A percentile compares a stretch with the other conserved stretches of the same genome.
Evolutionary conservation across 2,329 filamentous ascomycete genomes (phyloP).

Genomic region (Fusarium buxicola): DNA sequence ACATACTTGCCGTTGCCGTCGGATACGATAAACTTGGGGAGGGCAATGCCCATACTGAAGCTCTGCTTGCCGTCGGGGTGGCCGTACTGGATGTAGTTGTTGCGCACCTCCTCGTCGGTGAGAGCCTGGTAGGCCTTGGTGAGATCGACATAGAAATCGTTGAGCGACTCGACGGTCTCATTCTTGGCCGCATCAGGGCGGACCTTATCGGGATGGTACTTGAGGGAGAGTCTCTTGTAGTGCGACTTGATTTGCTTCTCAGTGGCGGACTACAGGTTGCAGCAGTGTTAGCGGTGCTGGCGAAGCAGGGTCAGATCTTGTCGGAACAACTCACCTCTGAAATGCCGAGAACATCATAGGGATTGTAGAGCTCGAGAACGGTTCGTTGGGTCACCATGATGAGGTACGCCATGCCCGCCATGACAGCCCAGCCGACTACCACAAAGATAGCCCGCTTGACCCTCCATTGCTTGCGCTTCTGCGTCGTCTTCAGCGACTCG

Average conservation of each 20-base stretch:
- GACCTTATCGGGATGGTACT: conserved; percentile 93
- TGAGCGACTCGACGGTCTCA: conserved; percentile 85
- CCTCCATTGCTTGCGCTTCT: conserved; percentile 89
- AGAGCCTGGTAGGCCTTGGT: conserved; percentile 98
- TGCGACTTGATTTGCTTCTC: conserved; percentile 94
- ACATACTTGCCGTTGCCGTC: conserved; percentile 97
- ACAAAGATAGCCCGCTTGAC: conserved; percentile 86
- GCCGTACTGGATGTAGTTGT: conserved; percentile 96
- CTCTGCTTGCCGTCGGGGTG: conserved; percentile 99
- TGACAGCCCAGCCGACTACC: conserved; percentile 81
- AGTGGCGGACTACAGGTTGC: conserved; percentile 70
- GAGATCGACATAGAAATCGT: conserved; percentile 90
- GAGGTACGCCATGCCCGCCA: conserved; percentile 92
- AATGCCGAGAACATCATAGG: conserved; percentile 92
- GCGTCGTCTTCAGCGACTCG: conserved; percentile 82
- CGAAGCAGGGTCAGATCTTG: background rate
- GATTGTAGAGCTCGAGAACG: conserved; percentile 88
- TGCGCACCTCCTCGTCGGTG: conserved; percentile 95
- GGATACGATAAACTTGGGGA: conserved; percentile 91
- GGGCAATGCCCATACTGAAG: conserved; percentile 95
- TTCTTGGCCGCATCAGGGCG: conserved; percentile 87
- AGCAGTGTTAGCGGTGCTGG: conserved; percentile 19
- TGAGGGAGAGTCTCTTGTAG: conserved; percentile 87
- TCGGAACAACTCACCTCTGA: conserved; percentile 71
- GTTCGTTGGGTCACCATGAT: conserved; percentile 82